Conservation (phyloP, 176 grass and related monocot species). For the Metroxylon sagu region DNA sequence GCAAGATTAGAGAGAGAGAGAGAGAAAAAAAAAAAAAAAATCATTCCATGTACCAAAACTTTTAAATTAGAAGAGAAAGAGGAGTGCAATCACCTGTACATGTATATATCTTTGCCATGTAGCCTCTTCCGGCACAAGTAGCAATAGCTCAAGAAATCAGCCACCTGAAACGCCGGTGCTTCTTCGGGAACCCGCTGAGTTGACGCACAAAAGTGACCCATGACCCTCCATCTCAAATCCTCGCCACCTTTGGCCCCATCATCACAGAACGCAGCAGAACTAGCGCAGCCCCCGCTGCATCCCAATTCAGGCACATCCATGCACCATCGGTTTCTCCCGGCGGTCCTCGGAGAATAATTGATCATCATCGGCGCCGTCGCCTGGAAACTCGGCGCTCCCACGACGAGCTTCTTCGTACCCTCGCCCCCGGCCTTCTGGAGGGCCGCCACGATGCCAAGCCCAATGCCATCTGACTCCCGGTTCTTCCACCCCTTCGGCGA, state of each 20-base stretch:
- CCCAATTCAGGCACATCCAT: constrained; percentile 43
- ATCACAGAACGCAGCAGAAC: neutral
- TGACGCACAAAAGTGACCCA: neutral
- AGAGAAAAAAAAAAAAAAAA: too few species aligned
- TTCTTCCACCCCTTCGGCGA: constrained; percentile 13
- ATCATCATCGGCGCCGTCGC: constrained; percentile 5
- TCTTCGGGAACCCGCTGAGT: neutral
- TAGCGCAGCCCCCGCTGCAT: constrained; percentile 33
- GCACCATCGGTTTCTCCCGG: constrained; percentile 10
- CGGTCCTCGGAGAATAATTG: neutral
- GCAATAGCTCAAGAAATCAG: constrained; percentile 53
- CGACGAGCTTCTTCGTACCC: neutral
- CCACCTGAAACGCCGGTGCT: constrained; percentile 1
- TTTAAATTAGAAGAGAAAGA: too few species aligned
- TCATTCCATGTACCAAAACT: too few species aligned
- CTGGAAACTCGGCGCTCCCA: neutral
- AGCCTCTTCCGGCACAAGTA: constrained; percentile 26
- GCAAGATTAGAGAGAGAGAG: too few species aligned
- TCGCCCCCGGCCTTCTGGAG: constrained; percentile 12
- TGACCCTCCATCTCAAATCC: neutral
- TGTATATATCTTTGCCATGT: constrained; percentile 24
- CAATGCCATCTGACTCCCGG: constrained; percentile 18
- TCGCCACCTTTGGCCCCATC: neutral
- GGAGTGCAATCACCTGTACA: constrained; percentile 42
- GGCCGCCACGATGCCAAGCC: constrained; percentile 32